phyloP scores from a whole-genome alignment of 805 yeast genomes.

The Yueomyces sp. region DNA sequence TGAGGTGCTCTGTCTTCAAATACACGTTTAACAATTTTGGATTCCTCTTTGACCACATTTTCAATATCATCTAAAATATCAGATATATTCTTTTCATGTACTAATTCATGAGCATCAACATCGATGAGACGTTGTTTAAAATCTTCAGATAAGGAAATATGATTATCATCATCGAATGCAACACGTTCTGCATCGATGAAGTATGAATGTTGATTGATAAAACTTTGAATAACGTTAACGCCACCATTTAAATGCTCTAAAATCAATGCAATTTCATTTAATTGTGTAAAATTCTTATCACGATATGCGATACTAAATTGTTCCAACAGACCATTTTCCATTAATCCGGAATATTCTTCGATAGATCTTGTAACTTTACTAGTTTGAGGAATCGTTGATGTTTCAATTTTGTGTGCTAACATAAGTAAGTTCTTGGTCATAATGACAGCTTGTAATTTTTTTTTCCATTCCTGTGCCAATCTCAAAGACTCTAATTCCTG shows the following conservation, averaged over 20 bases:
- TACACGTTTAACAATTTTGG: conserved; percentile 57
- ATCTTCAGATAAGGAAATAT: conserved; percentile 28
- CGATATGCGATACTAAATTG: conserved; percentile 66
- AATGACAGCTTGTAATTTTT: conserved; percentile 46
- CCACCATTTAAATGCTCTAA: conserved; percentile 78
- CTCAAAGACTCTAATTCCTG: conserved; percentile 44
- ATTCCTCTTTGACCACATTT: conserved; percentile 54
- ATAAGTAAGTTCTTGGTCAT: conserved; percentile 51
- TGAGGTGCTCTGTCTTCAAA: conserved; percentile 51
- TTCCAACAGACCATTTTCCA: conserved; percentile 60
- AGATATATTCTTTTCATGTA: conserved; percentile 40
- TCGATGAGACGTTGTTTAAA: conserved; percentile 50
- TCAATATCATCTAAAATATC: conserved; percentile 41
- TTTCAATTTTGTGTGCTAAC: conserved; percentile 50
- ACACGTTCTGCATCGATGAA: conserved; percentile 31
- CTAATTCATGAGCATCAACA: conserved; percentile 36
- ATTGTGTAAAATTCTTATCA: conserved; percentile 49
- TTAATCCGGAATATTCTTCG: conserved; percentile 56
- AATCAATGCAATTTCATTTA: conserved; percentile 66
- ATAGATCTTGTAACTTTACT: conserved; percentile 29
- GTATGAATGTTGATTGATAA: conserved; percentile 66
- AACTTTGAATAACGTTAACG: conserved; percentile 63
- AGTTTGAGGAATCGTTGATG: conserved; percentile 36
- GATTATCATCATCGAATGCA: conserved; percentile 16
- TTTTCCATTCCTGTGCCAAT: conserved; percentile 39